These are phyloP conservation scores for Notholithocarpus densiflorus DNA, from an alignment of 306 rosid genomes.

Conservation along the genomic window DNA sequence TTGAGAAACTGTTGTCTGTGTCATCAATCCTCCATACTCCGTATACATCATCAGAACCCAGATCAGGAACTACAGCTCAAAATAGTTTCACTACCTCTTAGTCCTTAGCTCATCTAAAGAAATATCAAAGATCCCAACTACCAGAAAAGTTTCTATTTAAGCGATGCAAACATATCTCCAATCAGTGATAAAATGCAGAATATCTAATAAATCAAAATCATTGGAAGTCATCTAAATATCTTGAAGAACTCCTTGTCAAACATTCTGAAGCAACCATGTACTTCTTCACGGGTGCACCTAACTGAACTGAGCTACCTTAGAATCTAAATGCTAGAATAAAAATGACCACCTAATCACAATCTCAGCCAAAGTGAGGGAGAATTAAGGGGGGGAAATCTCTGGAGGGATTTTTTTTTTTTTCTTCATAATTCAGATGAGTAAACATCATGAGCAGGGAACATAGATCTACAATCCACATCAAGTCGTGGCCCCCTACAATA, in stretches of 20 bases:
- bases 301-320: neutral
- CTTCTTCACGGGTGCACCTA: neutral
- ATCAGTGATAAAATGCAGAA: neutral
- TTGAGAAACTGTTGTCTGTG: slow-evolving; percentile 84
- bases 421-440: too few relatives aligned
- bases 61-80: slow-evolving; percentile 67
- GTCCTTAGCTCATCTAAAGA: slow-evolving; percentile 12
- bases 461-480: too few relatives aligned
- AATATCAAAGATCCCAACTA: neutral
- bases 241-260: neutral
- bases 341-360: neutral
- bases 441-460: too few relatives aligned
- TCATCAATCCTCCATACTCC: slow-evolving; percentile 92
- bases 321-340: neutral
- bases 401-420: neutral
- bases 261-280: neutral
- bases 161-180: neutral
- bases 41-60: slow-evolving; percentile 45
- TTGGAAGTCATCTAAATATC: neutral
- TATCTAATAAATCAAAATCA: neutral
- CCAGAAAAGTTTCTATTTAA: neutral
- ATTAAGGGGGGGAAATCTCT: neutral
- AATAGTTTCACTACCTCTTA: neutral
- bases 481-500: too few relatives aligned
- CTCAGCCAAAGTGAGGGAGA: neutral